Percentiles rank a stretch among this genome's conserved stretches.
Evolutionary conservation across 345 rosid genomes (phyloP).

Genomic region (Cardamine resedifolia): DNA sequence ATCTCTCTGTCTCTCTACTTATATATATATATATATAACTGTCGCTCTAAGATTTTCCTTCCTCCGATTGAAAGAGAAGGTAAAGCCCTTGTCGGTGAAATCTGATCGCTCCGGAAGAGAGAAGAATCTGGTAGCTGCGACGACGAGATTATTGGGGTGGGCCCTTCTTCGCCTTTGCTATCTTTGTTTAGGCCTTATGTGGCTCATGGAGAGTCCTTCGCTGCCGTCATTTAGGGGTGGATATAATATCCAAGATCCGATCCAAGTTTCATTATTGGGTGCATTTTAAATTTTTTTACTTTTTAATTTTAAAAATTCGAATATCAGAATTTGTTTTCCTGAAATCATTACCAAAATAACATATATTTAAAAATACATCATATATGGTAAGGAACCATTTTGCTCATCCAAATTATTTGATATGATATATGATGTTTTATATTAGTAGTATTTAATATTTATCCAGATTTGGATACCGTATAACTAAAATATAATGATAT

Average conservation of each 20-base stretch:
- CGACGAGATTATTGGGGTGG: conserved; percentile 11
- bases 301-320: not conserved
- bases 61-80: conserved; percentile 17
- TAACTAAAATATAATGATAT: no score
- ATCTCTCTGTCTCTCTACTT: not conserved
- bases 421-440: no score
- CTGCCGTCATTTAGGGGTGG: not conserved
- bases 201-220: not conserved
- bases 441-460: no score
- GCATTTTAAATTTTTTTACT: not conserved
- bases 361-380: not conserved
- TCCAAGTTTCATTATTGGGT: not conserved
- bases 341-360: not conserved
- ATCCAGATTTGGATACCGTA: no score
- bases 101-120: conserved; percentile 23
- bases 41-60: not conserved
- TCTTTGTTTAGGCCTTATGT: conserved; percentile 16
- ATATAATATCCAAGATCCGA: conserved; percentile 29
- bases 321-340: not conserved
- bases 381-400: not conserved
- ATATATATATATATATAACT: not conserved
- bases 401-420: not conserved
- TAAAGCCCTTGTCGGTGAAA: conserved; percentile 15
- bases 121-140: conserved; percentile 9
- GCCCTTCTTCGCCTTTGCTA: not conserved